phyloP scores from a whole-genome alignment of 768 basidiomycete genomes.

The Lentinus tigrinus region DNA sequence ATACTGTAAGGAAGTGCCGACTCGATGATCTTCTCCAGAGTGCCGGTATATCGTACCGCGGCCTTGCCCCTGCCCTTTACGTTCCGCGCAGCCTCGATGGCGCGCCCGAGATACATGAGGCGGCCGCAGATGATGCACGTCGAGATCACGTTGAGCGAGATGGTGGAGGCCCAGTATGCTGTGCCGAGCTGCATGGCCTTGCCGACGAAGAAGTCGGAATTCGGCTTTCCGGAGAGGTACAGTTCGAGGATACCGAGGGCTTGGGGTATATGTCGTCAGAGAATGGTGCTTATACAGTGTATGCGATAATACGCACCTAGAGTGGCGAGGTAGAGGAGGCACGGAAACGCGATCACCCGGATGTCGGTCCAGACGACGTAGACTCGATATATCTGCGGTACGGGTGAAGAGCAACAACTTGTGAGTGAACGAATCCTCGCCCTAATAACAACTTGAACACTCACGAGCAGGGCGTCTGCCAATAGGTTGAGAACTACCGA shows the following conservation, averaged over 20 bases:
- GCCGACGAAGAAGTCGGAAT: constrained; percentile 20
- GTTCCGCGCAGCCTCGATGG: constrained; percentile 4
- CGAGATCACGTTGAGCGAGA: constrained; percentile 19
- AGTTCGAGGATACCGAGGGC: constrained; percentile 20
- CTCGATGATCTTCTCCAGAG: constrained; percentile 20
- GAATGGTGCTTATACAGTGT: not conserved
- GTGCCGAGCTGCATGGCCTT: constrained; percentile 11
- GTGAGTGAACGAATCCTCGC: too few species aligned
- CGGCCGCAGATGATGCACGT: constrained; percentile 21
- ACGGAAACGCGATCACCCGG: constrained; percentile 16
- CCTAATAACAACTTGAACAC: not conserved
- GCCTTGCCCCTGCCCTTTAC: not conserved
- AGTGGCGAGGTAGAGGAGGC: constrained; percentile 17
- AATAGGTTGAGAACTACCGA: constrained; percentile 28
- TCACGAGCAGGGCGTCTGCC: constrained; percentile 39
- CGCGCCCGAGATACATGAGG: constrained; percentile 13
- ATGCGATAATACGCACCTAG: constrained; percentile 6
- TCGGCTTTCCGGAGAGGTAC: constrained; percentile 11
- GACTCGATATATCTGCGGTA: constrained; percentile 36
- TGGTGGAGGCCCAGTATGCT: constrained; percentile 18
- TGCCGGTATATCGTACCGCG: constrained; percentile 13
- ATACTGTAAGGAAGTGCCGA: constrained; percentile 21
- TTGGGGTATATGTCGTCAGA: not conserved
- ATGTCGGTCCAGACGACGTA: constrained; percentile 31
- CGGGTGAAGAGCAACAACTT: not conserved